Conservation (phyloP, 1,139 yeast genomes). For the Lodderomyces pseudojiufengensis region DNA sequence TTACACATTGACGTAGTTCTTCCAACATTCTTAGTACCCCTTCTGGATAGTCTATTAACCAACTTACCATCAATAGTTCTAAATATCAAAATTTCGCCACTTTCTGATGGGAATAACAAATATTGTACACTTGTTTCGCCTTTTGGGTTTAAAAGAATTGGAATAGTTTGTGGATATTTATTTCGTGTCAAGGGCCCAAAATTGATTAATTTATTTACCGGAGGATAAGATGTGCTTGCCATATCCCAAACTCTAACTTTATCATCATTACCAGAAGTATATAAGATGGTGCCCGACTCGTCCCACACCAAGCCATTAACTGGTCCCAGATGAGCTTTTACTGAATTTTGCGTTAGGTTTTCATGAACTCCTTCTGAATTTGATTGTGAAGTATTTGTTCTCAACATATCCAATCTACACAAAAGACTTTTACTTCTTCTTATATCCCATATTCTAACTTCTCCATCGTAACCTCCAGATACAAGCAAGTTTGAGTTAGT, state of each 20-base stretch:
- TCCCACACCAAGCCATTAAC: constrained; percentile 77
- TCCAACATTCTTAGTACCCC: constrained; percentile 29
- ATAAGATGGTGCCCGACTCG: constrained; percentile 54
- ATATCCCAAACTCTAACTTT: constrained; percentile 74
- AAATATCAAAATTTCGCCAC: constrained; percentile 69
- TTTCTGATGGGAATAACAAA: constrained; percentile 71
- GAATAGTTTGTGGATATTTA: constrained; percentile 49
- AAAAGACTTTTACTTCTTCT: constrained; percentile 65
- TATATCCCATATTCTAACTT: constrained; percentile 69
- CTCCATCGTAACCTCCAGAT: constrained; percentile 76
- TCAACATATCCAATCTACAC: constrained; percentile 53
- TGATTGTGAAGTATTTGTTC: constrained; percentile 24
- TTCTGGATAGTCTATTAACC: constrained; percentile 46
- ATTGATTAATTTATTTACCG: constrained; percentile 60
- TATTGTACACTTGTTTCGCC: constrained; percentile 52
- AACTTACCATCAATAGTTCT: constrained; percentile 63
- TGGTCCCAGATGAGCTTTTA: constrained; percentile 69
- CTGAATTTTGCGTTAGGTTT: constrained; percentile 29
- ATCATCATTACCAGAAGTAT: constrained; percentile 74
- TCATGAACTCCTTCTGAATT: constrained; percentile 12
- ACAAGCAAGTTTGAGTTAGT: constrained; percentile 57
- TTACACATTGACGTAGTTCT: constrained; percentile 51
- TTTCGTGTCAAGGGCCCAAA: constrained; percentile 79
- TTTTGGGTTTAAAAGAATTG: constrained; percentile 42
- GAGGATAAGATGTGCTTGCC: constrained; percentile 40